Conservation (phyloP, 768 basidiomycete genomes). For the Russula sp. region DNA sequence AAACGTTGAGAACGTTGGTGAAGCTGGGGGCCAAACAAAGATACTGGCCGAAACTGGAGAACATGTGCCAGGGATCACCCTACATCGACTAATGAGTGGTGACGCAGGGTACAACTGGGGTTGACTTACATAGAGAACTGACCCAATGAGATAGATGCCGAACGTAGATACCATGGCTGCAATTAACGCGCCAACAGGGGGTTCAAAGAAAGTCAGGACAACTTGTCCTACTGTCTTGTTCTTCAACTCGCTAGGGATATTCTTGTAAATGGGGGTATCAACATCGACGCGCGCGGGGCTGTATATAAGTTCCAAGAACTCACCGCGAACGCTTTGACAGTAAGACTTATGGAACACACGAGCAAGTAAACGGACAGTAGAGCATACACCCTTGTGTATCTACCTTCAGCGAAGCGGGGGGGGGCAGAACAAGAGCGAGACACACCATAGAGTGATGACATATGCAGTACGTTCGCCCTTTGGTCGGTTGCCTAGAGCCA, state of each 20-base stretch:
- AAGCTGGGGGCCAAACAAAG: conserved; percentile 86
- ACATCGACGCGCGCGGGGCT: not conserved
- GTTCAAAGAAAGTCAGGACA: conserved; percentile 56
- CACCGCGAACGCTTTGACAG: conserved; percentile 70
- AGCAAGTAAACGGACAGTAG: conserved; percentile 77
- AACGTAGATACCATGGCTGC: conserved; percentile 87
- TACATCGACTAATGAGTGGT: conserved; percentile 27
- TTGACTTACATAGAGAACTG: conserved; percentile 71
- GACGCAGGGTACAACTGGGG: not conserved
- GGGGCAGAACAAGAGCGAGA: not conserved
- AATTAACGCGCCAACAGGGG: conserved; percentile 72
- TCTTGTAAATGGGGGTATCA: conserved; percentile 28
- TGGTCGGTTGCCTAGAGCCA: conserved; percentile 74
- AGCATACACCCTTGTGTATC: conserved; percentile 64
- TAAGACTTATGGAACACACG: conserved; percentile 81
- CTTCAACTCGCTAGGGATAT: conserved; percentile 45
- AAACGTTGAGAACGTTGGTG: conserved; percentile 92
- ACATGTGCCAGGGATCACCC: conserved; percentile 98
- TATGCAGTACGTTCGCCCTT: conserved; percentile 81
- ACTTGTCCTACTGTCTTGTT: conserved; percentile 43
- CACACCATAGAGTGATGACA: conserved; percentile 61
- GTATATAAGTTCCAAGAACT: conserved; percentile 21
- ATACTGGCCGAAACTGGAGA: conserved; percentile 90
- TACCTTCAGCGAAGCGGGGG: conserved; percentile 2
- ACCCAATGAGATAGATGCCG: conserved; percentile 81